phyloP scores from a whole-genome alignment of 768 basidiomycete genomes.

The Lactifluus pinguis region DNA sequence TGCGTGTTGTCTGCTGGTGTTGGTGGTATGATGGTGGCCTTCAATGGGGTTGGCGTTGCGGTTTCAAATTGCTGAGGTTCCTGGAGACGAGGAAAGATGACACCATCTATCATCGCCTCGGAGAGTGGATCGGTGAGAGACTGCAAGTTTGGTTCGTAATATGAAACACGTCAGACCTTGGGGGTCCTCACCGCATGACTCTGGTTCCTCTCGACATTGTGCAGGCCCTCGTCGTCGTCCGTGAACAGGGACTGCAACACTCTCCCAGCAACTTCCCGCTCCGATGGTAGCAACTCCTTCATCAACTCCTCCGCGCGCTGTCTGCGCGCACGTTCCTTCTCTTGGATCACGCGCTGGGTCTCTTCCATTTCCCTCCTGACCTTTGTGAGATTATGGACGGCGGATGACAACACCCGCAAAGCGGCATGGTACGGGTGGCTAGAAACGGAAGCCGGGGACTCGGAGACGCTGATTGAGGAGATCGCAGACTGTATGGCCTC shows the following conservation, averaged over 20 bases:
- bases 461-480: slow-evolving; percentile 36
- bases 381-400: slow-evolving; percentile 48
- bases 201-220: slow-evolving; percentile 45
- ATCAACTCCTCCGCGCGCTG: slow-evolving; percentile 46
- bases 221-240: slow-evolving; percentile 35
- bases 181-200: slow-evolving; percentile 45
- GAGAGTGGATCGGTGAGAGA: slow-evolving; percentile 39
- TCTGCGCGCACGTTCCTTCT: slow-evolving; percentile 50
- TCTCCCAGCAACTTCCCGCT: slow-evolving; percentile 57
- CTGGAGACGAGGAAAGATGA: slow-evolving; percentile 27
- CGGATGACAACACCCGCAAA: slow-evolving; percentile 60
- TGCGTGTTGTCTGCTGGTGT: background rate
- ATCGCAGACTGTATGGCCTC: slow-evolving; percentile 61
- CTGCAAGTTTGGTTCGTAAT: slow-evolving; percentile 22
- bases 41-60: slow-evolving; percentile 12
- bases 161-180: background rate
- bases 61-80: slow-evolving; percentile 20
- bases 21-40: slow-evolving; percentile 12
- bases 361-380: slow-evolving; percentile 59
- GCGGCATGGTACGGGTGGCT: slow-evolving; percentile 57
- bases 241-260: slow-evolving; percentile 59
- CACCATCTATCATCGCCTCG: slow-evolving; percentile 44
- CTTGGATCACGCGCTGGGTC: slow-evolving; percentile 38
- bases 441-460: slow-evolving; percentile 39
- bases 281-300: slow-evolving; percentile 47